Evolutionary conservation across 1,284 basidiomycete species (phyloP).

Genomic region (Austroboletus novae-zelandiae): DNA sequence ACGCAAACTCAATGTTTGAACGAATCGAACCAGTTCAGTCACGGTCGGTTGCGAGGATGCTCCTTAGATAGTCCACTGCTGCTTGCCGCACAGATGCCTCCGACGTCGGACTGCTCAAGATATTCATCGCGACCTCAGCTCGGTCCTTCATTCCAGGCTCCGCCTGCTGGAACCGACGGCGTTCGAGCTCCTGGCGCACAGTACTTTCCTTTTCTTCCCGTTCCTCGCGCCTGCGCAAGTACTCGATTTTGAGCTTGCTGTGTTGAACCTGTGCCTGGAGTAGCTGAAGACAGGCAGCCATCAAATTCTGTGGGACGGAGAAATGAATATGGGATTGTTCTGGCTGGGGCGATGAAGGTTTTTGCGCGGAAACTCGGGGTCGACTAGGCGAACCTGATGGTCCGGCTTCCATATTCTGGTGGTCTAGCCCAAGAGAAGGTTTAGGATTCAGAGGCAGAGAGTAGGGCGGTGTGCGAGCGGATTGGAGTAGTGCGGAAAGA

Average conservation of each 20-base stretch:
- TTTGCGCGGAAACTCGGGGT: constrained; percentile 23
- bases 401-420: constrained; percentile 15
- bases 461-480: constrained; percentile 22
- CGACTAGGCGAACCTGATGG: constrained; percentile 22
- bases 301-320: constrained; percentile 53
- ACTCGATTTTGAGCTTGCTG: constrained; percentile 60
- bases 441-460: constrained; percentile 19
- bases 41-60: constrained; percentile 43
- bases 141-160: constrained; percentile 56
- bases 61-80: constrained; percentile 67
- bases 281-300: constrained; percentile 55
- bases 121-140: constrained; percentile 59
- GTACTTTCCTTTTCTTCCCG: constrained; percentile 56
- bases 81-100: constrained; percentile 59
- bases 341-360: constrained; percentile 19
- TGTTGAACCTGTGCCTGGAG: constrained; percentile 57
- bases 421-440: constrained; percentile 16
- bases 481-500: constrained; percentile 26
- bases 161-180: constrained; percentile 46
- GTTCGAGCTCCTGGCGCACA: constrained; percentile 47
- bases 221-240: constrained; percentile 59
- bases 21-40: constrained; percentile 30
- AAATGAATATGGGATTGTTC: constrained; percentile 46
- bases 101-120: constrained; percentile 52
- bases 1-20: constrained; percentile 5